A percentile compares a stretch with the other conserved stretches of the same genome.
phyloP scores from a whole-genome alignment of 164 flowering plant species.

The Cinnamomum chago region DNA sequence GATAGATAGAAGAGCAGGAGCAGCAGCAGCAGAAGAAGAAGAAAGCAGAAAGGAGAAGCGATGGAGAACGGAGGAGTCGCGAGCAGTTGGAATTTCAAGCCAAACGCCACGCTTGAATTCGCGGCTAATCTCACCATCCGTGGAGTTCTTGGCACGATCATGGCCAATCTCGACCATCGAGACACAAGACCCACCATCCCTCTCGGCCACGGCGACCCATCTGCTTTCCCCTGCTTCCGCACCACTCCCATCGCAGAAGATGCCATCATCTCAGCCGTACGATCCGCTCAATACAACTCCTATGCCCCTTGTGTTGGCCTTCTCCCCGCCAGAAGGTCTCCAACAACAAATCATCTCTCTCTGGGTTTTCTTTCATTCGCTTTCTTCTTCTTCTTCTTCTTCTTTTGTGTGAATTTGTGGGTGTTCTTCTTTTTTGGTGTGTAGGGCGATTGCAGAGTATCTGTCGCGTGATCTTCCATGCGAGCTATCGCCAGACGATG shows the following conservation, averaged over 20 bases:
- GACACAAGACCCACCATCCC: constrained; percentile 23
- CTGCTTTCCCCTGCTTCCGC: constrained; percentile 32
- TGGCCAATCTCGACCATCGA: constrained; percentile 10
- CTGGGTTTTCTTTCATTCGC: background rate
- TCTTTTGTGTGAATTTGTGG: background rate
- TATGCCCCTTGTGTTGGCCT: constrained; percentile 23
- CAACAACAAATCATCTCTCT: background rate
- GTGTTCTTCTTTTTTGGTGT: background rate
- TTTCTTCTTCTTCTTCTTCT: background rate
- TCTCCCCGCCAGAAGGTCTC: constrained; percentile 24
- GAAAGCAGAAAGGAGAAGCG: constrained; percentile 12
- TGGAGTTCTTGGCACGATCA: constrained; percentile 19
- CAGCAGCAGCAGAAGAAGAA: no score
- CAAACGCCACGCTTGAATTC: constrained; percentile 14
- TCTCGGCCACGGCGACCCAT: constrained; percentile 47
- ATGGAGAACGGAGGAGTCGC: constrained; percentile 12
- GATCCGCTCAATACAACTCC: constrained; percentile 28
- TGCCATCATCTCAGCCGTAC: constrained; percentile 29
- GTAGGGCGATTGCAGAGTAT: constrained; percentile 82
- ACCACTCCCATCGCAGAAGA: constrained; percentile 30
- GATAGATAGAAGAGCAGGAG: background rate
- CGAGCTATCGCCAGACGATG: constrained; percentile 62
- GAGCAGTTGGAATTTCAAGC: constrained; percentile 25
- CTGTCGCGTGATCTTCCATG: constrained; percentile 75
- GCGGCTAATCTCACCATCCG: constrained; percentile 22